Conservation (phyloP, 2,329 filamentous ascomycete genomes). For the Gaeumannomyces sp. region DNA sequence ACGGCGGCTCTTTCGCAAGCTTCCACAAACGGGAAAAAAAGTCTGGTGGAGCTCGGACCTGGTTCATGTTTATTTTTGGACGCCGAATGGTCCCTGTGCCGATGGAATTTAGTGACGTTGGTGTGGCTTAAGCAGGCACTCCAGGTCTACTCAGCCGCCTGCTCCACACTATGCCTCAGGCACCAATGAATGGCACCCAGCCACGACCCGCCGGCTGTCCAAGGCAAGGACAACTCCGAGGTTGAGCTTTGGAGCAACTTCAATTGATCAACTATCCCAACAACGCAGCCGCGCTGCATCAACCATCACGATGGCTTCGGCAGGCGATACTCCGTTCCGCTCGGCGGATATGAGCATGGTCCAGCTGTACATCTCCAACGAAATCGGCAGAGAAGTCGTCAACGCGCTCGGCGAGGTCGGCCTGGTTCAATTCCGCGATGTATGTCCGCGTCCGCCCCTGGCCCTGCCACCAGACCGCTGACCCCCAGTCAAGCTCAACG, state of each 20-base stretch:
- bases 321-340: conserved; percentile 94
- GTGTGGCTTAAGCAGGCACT: neutral
- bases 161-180: conserved; percentile 16
- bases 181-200: neutral
- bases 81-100: neutral
- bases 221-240: conserved; percentile 9
- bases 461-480: neutral
- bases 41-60: neutral
- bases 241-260: neutral
- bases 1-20: too few species aligned
- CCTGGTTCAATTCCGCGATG: conserved; percentile 94
- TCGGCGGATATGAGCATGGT: conserved; percentile 99
- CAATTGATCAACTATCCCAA: neutral
- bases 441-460: conserved; percentile 38
- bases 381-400: conserved; percentile 96
- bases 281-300: conserved; percentile 15
- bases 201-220: neutral
- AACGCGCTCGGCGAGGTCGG: conserved; percentile 94
- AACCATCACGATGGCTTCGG: conserved; percentile 50
- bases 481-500: conserved; percentile 67
- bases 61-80: conserved; percentile 7
- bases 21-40: neutral
- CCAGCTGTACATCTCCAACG: conserved; percentile 98
- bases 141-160: neutral
- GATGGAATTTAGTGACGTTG: neutral